Conservation (phyloP, 177 flowering plant genomes). For the Vitis hybrid region DNA sequence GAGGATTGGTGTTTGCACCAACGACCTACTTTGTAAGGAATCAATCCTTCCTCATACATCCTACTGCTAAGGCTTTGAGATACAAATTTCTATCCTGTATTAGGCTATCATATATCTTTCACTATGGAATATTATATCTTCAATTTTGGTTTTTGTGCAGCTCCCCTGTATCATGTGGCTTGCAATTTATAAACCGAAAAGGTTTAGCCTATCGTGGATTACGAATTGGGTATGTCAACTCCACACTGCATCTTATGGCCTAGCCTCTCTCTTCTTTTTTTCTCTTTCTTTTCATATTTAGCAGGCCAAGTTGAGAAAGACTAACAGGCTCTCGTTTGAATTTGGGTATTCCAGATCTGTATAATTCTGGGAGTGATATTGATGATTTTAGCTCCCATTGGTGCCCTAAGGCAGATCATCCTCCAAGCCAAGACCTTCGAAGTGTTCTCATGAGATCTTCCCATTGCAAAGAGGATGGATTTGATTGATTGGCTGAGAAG, state of each 20-base stretch:
- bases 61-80: background rate
- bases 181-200: slow-evolving; percentile 48
- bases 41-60: background rate
- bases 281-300: no score
- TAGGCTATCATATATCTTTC: background rate
- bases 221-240: slow-evolving; percentile 59
- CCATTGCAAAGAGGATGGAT: no score
- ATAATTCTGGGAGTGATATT: slow-evolving; percentile 42
- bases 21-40: slow-evolving; percentile 62
- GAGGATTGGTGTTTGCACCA: slow-evolving; percentile 74
- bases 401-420: slow-evolving; percentile 49
- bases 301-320: no score
- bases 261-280: no score
- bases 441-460: slow-evolving; percentile 33
- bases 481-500: no score
- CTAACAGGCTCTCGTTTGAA: no score
- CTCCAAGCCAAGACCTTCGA: slow-evolving; percentile 30
- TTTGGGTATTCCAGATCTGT: slow-evolving; percentile 35
- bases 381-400: slow-evolving; percentile 49
- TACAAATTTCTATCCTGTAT: background rate
- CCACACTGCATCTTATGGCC: background rate
- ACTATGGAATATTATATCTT: background rate
- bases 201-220: slow-evolving; percentile 60
- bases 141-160: slow-evolving; percentile 24
- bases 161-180: slow-evolving; percentile 81